A percentile compares a stretch with the other conserved stretches of the same genome.
phyloP scores from a whole-genome alignment of 208 protist genomes.

The Leishmania amazonensis region DNA sequence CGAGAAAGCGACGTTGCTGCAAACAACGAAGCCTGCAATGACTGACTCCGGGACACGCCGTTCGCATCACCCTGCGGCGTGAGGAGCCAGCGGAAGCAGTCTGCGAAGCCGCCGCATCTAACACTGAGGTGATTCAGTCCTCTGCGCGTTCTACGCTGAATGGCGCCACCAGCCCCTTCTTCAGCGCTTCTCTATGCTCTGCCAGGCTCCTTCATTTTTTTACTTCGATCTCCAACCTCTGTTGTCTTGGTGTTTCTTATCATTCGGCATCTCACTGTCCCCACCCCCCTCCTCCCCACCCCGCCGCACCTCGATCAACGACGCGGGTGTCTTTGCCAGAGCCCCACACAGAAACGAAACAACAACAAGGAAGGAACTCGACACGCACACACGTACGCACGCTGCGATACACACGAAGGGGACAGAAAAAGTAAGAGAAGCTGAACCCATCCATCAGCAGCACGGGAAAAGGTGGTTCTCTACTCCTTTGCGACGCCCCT shows the following conservation, averaged over 20 bases:
- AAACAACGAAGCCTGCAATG: not conserved
- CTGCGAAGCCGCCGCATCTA: not conserved
- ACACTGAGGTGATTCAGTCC: not conserved
- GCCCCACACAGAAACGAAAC: not conserved
- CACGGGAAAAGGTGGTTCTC: not conserved
- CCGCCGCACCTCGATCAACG: not conserved
- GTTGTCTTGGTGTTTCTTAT: not conserved
- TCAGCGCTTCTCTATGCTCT: not conserved
- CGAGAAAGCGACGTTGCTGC: not conserved
- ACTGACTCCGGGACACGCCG: not conserved
- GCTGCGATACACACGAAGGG: not conserved
- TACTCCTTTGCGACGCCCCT: not conserved
- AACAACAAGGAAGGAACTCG: not conserved
- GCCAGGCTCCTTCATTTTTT: no score
- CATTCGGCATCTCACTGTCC: not conserved
- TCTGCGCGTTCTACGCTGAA: not conserved
- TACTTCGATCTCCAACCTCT: not conserved
- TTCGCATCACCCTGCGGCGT: not conserved
- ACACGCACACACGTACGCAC: not conserved
- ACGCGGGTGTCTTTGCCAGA: not conserved
- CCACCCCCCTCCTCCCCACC: not conserved
- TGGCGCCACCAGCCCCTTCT: not conserved
- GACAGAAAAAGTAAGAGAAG: not conserved
- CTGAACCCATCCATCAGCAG: not conserved
- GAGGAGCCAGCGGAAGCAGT: not conserved